These are phyloP conservation scores for Jaltomata sinuosa DNA, from an alignment of 257 asterid species.

Conservation along the genomic window DNA sequence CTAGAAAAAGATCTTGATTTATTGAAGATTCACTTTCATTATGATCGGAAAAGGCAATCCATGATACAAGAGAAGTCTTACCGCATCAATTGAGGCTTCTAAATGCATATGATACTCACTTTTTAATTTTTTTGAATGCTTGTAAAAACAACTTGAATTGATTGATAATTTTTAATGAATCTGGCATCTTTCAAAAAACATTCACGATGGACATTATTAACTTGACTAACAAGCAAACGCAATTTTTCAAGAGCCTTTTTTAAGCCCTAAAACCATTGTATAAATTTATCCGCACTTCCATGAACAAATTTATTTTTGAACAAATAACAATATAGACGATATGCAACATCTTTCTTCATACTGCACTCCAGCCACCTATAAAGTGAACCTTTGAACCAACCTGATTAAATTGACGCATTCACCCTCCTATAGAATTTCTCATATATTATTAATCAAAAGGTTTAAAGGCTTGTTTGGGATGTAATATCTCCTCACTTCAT, in stretches of 20 bases:
- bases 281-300: background rate
- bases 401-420: too few relatives aligned
- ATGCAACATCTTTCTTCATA: background rate
- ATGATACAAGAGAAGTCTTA: background rate
- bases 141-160: background rate
- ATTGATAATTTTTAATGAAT: background rate
- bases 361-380: background rate
- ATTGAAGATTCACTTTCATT: too few relatives aligned
- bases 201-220: background rate
- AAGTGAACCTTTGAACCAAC: too few relatives aligned
- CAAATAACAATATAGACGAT: background rate
- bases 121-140: background rate
- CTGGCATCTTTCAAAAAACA: background rate
- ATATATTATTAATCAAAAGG: too few relatives aligned
- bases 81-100: background rate
- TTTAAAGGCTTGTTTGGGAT: too few relatives aligned
- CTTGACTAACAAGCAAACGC: background rate
- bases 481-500: too few relatives aligned
- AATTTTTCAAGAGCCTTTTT: background rate
- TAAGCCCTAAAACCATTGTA: background rate
- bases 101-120: background rate
- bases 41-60: too few relatives aligned
- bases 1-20: too few relatives aligned
- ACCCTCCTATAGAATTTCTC: too few relatives aligned
- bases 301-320: background rate